Percentiles rank a stretch among this genome's conserved stretches.
These are phyloP conservation scores for Alternaria novae-zelandiae DNA, from an alignment of 2,329 filamentous ascomycete species.

Conservation along the genomic window DNA sequence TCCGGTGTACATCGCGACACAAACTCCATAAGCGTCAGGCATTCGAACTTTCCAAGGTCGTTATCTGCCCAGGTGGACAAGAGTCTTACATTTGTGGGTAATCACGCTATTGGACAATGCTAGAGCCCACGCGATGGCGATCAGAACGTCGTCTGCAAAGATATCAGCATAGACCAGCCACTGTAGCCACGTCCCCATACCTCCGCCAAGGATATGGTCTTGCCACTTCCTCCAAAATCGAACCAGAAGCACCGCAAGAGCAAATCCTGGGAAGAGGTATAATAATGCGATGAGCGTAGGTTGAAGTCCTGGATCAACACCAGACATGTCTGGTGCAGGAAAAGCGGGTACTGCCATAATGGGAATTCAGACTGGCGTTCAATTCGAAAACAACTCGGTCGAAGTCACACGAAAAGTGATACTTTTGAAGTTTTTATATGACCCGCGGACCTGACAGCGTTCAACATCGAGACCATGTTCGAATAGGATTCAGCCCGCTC, in stretches of 20 bases:
- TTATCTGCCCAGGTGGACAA: neutral
- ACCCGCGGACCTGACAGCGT: neutral
- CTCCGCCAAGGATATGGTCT: constrained; percentile 22
- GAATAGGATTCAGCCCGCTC: neutral
- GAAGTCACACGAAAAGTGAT: neutral
- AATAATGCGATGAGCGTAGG: constrained; percentile 19
- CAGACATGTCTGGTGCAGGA: constrained; percentile 15
- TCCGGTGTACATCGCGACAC: constrained; percentile 17
- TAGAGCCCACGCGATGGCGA: constrained; percentile 18
- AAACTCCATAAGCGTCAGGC: constrained; percentile 6
- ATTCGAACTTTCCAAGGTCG: neutral
- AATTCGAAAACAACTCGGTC: neutral
- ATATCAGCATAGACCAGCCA: neutral
- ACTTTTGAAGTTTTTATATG: neutral
- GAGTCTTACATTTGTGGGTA: constrained; percentile 22
- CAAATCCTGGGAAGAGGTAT: constrained; percentile 19
- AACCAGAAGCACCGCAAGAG: constrained; percentile 15
- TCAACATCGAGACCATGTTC: neutral
- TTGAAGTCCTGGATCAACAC: constrained; percentile 18
- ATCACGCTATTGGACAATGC: constrained; percentile 17
- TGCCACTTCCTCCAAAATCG: constrained; percentile 21
- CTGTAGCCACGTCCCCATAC: constrained; percentile 17
- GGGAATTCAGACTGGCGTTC: neutral
- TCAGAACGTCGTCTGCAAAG: neutral
- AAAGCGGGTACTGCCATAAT: neutral